Percentiles rank a stretch among this genome's conserved stretches.
phyloP scores from a whole-genome alignment of 2,329 filamentous ascomycete species.

The Fusarium robinianum region DNA sequence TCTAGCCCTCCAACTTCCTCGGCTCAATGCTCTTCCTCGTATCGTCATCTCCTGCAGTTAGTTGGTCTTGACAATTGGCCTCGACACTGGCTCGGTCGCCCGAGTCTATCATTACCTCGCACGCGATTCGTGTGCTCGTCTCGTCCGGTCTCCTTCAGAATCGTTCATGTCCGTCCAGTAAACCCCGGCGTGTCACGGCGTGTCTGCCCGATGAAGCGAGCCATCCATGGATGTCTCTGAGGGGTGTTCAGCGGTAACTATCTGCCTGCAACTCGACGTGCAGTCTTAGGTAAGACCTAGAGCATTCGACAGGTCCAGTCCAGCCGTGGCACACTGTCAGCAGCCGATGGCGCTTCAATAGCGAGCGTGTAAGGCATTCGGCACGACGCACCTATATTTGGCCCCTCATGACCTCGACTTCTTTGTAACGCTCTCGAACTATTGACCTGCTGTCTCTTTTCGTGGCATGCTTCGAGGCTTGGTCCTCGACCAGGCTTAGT shows the following conservation, averaged over 20 bases:
- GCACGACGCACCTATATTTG: too few relatives aligned
- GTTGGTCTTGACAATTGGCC: conserved; percentile 9
- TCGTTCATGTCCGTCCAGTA: conserved; percentile 11
- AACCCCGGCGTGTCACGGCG: conserved; percentile 11
- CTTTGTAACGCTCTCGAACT: too few relatives aligned
- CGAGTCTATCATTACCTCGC: too few relatives aligned
- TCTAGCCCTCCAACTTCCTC: conserved; percentile 6
- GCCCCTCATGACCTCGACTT: too few relatives aligned
- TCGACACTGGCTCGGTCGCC: conserved; percentile 12
- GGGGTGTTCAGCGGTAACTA: conserved; percentile 6
- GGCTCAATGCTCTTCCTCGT: conserved; percentile 18
- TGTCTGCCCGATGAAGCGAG: conserved; percentile 10
- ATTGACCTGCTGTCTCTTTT: too few relatives aligned
- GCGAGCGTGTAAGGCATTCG: conserved; percentile 2
- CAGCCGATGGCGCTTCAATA: conserved; percentile 4
- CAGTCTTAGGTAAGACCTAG: conserved; percentile 33
- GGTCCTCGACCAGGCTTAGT: too few relatives aligned
- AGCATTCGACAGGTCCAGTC: conserved; percentile 8
- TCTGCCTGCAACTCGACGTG: conserved; percentile 22
- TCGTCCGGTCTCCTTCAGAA: too few relatives aligned
- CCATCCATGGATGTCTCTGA: conserved; percentile 5
- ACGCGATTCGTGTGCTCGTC: conserved; percentile 21
- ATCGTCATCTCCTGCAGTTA: conserved; percentile 19
- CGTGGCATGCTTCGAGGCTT: too few relatives aligned
- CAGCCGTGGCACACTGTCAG: conserved; percentile 9